Percentiles rank a stretch among this genome's conserved stretches.
These are phyloP conservation scores for Gypsophila paniculata DNA, from an alignment of 179 eudicot species.

Conservation along the genomic window DNA sequence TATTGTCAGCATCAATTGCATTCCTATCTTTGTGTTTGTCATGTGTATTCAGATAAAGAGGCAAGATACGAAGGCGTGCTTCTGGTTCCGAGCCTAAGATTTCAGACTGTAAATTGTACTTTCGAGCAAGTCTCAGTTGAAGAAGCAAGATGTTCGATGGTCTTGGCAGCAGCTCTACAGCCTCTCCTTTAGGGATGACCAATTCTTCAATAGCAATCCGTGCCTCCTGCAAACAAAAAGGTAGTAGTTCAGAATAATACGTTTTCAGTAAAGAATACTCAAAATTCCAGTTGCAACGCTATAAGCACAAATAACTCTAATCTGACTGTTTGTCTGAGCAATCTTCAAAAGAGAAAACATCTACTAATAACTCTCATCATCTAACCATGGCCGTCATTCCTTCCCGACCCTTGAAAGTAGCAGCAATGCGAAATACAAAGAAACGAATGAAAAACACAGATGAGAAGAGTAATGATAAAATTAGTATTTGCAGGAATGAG, in stretches of 20 bases:
- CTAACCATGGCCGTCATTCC: not conserved
- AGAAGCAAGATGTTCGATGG: constrained; percentile 51
- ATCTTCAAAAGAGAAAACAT: not conserved
- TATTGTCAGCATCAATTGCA: constrained; percentile 29
- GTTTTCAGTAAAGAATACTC: not conserved
- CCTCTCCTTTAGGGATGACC: constrained; percentile 74
- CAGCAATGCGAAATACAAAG: not conserved
- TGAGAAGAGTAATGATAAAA: not conserved
- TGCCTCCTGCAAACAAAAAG: constrained; percentile 54
- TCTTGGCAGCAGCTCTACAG: constrained; percentile 77
- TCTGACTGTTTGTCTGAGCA: not conserved
- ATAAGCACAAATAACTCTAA: constrained; percentile 3
- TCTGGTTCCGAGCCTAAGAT: constrained; percentile 49
- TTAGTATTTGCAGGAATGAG: not conserved
- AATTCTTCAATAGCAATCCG: constrained; percentile 76
- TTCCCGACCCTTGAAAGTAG: not conserved
- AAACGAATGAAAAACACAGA: not conserved
- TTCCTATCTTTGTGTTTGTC: constrained; percentile 27
- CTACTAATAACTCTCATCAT: not conserved
- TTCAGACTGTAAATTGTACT: constrained; percentile 58
- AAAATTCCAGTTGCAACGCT: constrained; percentile 11
- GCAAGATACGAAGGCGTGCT: constrained; percentile 53
- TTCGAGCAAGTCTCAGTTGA: constrained; percentile 59
- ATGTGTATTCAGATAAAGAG: constrained; percentile 29
- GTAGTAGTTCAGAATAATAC: not conserved